A percentile compares a stretch with the other conserved stretches of the same genome.
These are phyloP conservation scores for Raphanus sativus DNA, from an alignment of 345 rosid species.

Conservation along the genomic window DNA sequence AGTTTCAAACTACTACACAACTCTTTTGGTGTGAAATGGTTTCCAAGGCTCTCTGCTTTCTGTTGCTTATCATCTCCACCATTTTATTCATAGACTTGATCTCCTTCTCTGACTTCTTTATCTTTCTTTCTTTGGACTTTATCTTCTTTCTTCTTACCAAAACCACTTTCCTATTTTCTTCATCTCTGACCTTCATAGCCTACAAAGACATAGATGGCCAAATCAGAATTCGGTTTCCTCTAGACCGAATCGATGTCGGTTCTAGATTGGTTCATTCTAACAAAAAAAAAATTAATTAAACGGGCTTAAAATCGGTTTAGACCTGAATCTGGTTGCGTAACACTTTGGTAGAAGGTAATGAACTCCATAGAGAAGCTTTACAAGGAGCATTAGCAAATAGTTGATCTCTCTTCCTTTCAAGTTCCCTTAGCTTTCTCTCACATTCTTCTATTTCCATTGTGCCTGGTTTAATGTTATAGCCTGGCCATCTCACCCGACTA, in stretches of 20 bases:
- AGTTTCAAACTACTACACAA: background rate
- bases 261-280: background rate
- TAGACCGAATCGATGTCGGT: background rate
- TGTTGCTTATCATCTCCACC: background rate
- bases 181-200: constrained; percentile 4
- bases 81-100: constrained; percentile 10
- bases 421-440: constrained; percentile 2
- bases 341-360: constrained; percentile 21
- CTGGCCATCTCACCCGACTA: background rate
- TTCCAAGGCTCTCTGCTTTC: background rate
- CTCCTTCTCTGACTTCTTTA: constrained; percentile 21
- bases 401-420: constrained; percentile 14
- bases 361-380: constrained; percentile 26
- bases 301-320: background rate
- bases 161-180: constrained; percentile 4
- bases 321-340: constrained; percentile 21
- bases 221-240: background rate
- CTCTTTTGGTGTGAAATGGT: background rate
- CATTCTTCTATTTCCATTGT: background rate
- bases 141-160: constrained; percentile 7
- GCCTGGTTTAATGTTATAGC: background rate
- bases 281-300: background rate
- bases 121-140: constrained; percentile 12
- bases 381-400: constrained; percentile 27
- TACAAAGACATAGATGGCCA: background rate